Conservation (phyloP, 805 yeast species). For the Yarrowia alimentaria region DNA sequence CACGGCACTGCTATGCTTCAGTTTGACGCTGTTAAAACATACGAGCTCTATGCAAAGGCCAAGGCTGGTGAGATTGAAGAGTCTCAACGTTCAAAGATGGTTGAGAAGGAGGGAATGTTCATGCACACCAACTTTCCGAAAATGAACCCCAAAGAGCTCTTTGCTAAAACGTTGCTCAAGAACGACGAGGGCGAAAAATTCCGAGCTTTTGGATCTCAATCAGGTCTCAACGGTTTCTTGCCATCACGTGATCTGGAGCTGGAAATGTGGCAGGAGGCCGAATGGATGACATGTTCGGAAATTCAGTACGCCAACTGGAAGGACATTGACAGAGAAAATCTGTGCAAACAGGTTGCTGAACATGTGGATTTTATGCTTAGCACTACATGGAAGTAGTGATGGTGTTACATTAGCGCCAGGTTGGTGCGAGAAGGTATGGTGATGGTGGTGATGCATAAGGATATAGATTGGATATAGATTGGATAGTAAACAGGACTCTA, state of each 20-base stretch:
- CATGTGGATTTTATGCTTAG: slow-evolving; percentile 28
- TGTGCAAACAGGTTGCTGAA: slow-evolving; percentile 24
- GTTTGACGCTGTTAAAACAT: slow-evolving; percentile 65
- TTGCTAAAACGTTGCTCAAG: slow-evolving; percentile 43
- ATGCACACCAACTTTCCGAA: slow-evolving; percentile 69
- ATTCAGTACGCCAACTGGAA: slow-evolving; percentile 32
- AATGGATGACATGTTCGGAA: slow-evolving; percentile 32
- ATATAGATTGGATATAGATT: too few species aligned
- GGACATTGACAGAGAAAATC: slow-evolving; percentile 10
- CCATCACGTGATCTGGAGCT: slow-evolving; percentile 32
- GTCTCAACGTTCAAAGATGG: slow-evolving; percentile 3
- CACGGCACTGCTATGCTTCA: slow-evolving; percentile 76
- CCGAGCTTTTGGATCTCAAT: slow-evolving; percentile 56
- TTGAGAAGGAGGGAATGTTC: slow-evolving; percentile 43
- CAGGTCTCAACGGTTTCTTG: slow-evolving; percentile 17
- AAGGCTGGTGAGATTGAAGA: slow-evolving; percentile 6
- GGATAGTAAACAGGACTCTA: too few species aligned
- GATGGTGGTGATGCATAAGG: too few species aligned
- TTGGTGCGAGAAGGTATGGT: too few species aligned
- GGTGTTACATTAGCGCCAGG: too few species aligned
- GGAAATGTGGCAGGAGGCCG: slow-evolving; percentile 31
- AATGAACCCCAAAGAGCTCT: slow-evolving; percentile 57
- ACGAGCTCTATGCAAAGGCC: slow-evolving; percentile 30
- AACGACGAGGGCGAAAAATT: slow-evolving; percentile 48
- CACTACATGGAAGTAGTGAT: too few species aligned